These are phyloP conservation scores for Ustilago tritici DNA, from an alignment of 1,284 basidiomycete genomes.

Conservation along the genomic window DNA sequence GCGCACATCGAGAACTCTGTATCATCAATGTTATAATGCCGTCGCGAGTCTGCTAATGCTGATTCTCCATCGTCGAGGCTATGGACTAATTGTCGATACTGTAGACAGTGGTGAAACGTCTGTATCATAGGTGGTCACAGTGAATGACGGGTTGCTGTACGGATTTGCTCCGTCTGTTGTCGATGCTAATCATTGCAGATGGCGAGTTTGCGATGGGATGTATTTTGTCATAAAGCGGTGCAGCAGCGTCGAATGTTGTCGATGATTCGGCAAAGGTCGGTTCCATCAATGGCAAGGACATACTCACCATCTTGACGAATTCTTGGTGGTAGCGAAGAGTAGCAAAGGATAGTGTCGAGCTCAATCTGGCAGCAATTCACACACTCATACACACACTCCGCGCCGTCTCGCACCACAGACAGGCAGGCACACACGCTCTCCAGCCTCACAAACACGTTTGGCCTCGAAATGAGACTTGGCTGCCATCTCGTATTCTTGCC, in stretches of 20 bases:
- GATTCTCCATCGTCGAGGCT: background rate
- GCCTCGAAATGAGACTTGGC: background rate
- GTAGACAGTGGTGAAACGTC: background rate
- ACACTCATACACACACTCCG: conserved; percentile 7
- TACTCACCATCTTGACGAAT: conserved; percentile 59
- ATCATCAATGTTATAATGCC: no score
- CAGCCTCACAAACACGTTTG: background rate
- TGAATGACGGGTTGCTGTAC: background rate
- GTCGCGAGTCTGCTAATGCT: background rate
- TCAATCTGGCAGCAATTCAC: conserved; percentile 27
- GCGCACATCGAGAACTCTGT: no score
- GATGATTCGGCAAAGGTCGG: conserved; percentile 31
- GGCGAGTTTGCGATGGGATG: background rate
- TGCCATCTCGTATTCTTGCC: background rate
- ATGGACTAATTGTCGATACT: background rate
- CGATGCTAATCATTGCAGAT: background rate
- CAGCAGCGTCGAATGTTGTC: conserved; percentile 19
- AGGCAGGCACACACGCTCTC: background rate
- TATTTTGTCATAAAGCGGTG: background rate
- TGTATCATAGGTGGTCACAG: background rate
- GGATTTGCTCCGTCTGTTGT: conserved; percentile 9
- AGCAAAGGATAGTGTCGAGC: conserved; percentile 44
- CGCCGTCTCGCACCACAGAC: background rate
- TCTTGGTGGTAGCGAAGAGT: conserved; percentile 53
- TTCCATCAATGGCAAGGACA: conserved; percentile 13